Evolutionary conservation across 306 rosid species (phyloP).

Genomic region (Bauhinia variegata): DNA sequence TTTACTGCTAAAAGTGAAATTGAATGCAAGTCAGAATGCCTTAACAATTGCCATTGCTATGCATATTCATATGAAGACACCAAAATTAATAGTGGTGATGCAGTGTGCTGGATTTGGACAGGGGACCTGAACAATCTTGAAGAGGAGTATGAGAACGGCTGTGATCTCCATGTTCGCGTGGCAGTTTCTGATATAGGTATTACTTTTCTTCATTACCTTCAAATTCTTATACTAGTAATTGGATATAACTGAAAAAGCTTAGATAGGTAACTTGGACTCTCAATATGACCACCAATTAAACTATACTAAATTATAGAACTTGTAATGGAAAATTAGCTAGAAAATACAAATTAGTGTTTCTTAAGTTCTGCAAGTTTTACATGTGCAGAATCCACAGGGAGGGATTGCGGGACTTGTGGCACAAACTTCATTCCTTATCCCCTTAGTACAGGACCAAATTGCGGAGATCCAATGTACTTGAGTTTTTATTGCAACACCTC

Average conservation of each 20-base stretch:
- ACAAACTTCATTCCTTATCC: conserved; percentile 79
- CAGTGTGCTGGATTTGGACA: conserved; percentile 76
- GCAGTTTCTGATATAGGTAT: conserved; percentile 72
- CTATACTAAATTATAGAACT: background rate
- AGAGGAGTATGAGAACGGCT: conserved; percentile 66
- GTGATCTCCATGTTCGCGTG: conserved; percentile 61
- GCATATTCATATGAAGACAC: conserved; percentile 64
- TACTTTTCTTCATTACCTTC: conserved; percentile 20
- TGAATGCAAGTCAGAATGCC: conserved; percentile 72
- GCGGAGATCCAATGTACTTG: conserved; percentile 66
- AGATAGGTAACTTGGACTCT: background rate
- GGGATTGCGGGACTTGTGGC: conserved; percentile 71
- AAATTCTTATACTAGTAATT: background rate
- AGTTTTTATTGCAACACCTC: conserved; percentile 58
- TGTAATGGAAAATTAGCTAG: background rate
- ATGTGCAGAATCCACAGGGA: conserved; percentile 58
- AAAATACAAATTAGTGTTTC: conserved; percentile 23
- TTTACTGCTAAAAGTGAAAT: conserved; percentile 64
- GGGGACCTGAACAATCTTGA: conserved; percentile 75
- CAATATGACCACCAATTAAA: background rate
- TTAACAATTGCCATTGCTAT: conserved; percentile 69
- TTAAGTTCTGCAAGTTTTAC: conserved; percentile 15
- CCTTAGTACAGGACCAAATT: conserved; percentile 63
- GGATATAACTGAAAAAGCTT: background rate
- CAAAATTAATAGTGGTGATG: conserved; percentile 33